phyloP scores from a whole-genome alignment of 192 early-diverging fungal species.

The Rhizophagus prolifer region DNA sequence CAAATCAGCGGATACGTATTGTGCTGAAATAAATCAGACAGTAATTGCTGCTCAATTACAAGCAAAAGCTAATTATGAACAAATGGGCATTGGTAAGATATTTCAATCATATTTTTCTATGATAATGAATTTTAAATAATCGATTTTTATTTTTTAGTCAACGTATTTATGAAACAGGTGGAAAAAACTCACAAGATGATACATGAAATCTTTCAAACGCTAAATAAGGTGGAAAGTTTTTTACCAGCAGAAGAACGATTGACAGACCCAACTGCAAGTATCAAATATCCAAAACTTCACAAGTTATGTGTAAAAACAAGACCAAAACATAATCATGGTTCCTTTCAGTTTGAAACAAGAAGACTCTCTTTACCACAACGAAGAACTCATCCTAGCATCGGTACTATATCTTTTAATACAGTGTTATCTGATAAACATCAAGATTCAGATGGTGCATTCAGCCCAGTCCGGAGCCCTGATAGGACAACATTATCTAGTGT shows the following conservation, averaged over 20 bases:
- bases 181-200: constrained; percentile 26
- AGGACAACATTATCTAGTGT: too few species aligned
- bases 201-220: constrained; percentile 20
- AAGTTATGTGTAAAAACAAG: constrained; percentile 19
- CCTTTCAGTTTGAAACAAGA: constrained; percentile 15
- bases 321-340: background rate
- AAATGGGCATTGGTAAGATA: constrained; percentile 23
- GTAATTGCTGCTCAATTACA: constrained; percentile 22
- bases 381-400: background rate
- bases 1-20: constrained; percentile 26
- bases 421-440: constrained; percentile 23
- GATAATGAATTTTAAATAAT: background rate
- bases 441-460: background rate
- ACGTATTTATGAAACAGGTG: constrained; percentile 27
- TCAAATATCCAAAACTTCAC: constrained; percentile 12
- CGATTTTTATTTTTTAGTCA: constrained; percentile 9
- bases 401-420: constrained; percentile 11
- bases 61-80: constrained; percentile 19
- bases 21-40: constrained; percentile 21
- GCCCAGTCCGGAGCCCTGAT: background rate
- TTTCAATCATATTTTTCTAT: background rate
- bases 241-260: constrained; percentile 5
- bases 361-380: constrained; percentile 9
- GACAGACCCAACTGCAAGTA: background rate
- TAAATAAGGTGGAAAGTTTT: constrained; percentile 23